These are phyloP conservation scores for Trichoderma reesei DNA, from an alignment of 495 filamentous ascomycete species.

Conservation along the genomic window DNA sequence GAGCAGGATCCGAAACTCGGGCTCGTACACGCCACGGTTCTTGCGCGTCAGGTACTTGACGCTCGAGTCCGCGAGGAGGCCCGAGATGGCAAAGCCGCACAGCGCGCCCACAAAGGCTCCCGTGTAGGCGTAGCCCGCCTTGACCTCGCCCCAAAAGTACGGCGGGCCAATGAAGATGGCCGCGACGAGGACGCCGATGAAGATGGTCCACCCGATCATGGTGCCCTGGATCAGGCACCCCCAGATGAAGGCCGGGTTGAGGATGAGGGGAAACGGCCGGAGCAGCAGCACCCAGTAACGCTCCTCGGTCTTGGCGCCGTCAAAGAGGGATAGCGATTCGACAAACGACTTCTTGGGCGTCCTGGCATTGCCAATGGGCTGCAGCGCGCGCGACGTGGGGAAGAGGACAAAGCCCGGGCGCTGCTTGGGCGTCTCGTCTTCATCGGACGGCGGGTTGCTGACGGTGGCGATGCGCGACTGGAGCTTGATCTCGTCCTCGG, in stretches of 20 bases:
- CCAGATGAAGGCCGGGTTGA: conserved; percentile 84
- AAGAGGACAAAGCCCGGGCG: conserved; percentile 3
- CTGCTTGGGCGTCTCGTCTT: background rate
- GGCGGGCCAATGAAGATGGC: conserved; percentile 73
- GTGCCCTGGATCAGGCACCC: conserved; percentile 84
- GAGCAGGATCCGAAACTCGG: conserved; percentile 77
- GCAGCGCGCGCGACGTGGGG: conserved; percentile 2
- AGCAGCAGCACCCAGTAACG: conserved; percentile 55
- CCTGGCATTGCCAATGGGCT: background rate
- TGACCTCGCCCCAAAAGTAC: conserved; percentile 68
- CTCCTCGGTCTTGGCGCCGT: conserved; percentile 61
- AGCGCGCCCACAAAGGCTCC: conserved; percentile 79
- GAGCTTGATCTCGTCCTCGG: background rate
- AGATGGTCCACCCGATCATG: conserved; percentile 89
- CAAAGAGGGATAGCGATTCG: conserved; percentile 59
- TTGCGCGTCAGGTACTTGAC: conserved; percentile 57
- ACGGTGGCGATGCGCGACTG: background rate
- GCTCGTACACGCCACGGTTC: conserved; percentile 80
- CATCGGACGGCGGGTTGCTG: background rate
- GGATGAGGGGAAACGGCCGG: conserved; percentile 51
- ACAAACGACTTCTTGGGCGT: conserved; percentile 40
- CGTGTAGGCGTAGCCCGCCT: conserved; percentile 82
- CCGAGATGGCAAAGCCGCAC: conserved; percentile 64
- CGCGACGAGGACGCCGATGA: conserved; percentile 81
- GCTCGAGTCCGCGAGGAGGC: conserved; percentile 63